Conservation (phyloP, 306 rosid genomes). For the Vigna reflexopilosa region DNA sequence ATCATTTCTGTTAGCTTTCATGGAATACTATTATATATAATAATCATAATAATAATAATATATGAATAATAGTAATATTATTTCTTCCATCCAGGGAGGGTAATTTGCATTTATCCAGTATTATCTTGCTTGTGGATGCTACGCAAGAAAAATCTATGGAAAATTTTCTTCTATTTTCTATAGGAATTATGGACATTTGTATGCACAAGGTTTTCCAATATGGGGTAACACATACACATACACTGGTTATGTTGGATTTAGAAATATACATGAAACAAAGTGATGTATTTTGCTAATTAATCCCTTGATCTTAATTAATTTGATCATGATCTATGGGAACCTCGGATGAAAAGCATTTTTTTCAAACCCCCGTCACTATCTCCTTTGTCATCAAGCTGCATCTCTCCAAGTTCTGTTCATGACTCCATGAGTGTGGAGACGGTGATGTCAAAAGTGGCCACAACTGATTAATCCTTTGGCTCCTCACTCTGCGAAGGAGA, state of each 20-base stretch:
- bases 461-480: slow-evolving; percentile 51
- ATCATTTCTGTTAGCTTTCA: no score
- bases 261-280: slow-evolving; percentile 18
- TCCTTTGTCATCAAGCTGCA: slow-evolving; percentile 54
- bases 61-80: no score
- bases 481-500: slow-evolving; percentile 48
- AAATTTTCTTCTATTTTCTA: not conserved
- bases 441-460: slow-evolving; percentile 76
- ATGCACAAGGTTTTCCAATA: slow-evolving; percentile 16
- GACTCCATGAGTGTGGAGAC: slow-evolving; percentile 73
- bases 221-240: not conserved
- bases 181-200: slow-evolving; percentile 11
- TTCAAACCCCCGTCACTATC: slow-evolving; percentile 63
- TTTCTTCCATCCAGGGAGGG: not conserved
- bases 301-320: slow-evolving; percentile 12
- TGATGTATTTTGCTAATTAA: slow-evolving; percentile 5
- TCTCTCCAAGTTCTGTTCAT: slow-evolving; percentile 56
- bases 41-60: no score
- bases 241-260: slow-evolving; percentile 22
- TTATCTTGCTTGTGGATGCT: not conserved
- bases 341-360: not conserved
- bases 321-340: slow-evolving; percentile 23
- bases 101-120: not conserved
- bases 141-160: not conserved
- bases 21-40: no score